These are phyloP conservation scores for Hibiscus mutabilis DNA, from an alignment of 345 rosid species.

Conservation along the genomic window DNA sequence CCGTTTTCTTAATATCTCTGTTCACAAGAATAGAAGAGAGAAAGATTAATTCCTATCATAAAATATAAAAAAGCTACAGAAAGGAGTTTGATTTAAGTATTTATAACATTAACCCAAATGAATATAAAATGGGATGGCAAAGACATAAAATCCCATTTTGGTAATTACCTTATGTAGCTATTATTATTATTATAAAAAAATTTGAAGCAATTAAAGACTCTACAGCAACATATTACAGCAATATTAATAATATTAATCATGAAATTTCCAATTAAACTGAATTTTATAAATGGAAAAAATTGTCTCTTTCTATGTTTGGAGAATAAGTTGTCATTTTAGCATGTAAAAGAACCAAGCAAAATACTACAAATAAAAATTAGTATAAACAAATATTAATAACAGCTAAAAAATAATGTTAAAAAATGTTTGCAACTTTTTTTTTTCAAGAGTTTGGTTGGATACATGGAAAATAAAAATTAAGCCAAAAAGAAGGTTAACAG, in stretches of 20 bases:
- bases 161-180: not conserved
- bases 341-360: not conserved
- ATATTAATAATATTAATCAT: not conserved
- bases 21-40: not conserved
- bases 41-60: not conserved
- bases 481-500: not conserved
- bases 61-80: not conserved
- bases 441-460: constrained; percentile 2
- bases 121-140: not conserved
- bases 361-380: not conserved
- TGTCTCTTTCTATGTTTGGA: not conserved
- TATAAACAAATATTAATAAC: not conserved
- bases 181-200: not conserved
- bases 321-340: constrained; percentile 7
- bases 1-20: constrained; percentile 11
- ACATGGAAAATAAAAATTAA: constrained; percentile 11
- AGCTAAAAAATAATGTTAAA: not conserved
- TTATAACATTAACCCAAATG: not conserved
- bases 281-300: constrained; percentile 1
- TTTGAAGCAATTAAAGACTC: not conserved
- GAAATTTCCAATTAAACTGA: not conserved
- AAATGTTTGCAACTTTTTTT: not conserved
- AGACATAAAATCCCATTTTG: not conserved
- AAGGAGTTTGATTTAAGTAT: not conserved
- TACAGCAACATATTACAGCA: not conserved